phyloP scores from a whole-genome alignment of 2,329 filamentous ascomycete species.

The Dothideomycetes sp. region DNA sequence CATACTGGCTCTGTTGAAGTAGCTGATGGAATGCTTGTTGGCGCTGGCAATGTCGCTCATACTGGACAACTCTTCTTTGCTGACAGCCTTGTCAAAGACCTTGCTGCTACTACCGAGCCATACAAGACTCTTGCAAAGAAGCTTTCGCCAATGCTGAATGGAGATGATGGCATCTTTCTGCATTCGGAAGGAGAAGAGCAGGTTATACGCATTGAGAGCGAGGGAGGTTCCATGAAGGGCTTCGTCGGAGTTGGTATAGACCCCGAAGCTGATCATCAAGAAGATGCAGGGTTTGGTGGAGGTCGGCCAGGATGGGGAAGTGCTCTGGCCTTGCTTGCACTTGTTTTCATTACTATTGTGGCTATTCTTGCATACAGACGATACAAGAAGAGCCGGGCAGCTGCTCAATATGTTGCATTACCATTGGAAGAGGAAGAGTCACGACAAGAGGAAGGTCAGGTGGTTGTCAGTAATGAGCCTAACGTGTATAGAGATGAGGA shows the following conservation, averaged over 20 bases:
- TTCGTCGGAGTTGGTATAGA: not conserved
- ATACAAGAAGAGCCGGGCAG: too few species aligned
- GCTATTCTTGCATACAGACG: too few species aligned
- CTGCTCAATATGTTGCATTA: too few species aligned
- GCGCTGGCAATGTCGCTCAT: not conserved
- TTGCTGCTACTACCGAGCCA: not conserved
- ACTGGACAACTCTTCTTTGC: not conserved
- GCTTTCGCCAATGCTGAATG: not conserved
- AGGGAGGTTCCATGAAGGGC: not conserved
- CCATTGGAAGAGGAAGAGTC: too few species aligned
- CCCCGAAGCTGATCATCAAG: not conserved
- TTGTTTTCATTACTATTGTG: too few species aligned
- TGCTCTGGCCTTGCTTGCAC: too few species aligned
- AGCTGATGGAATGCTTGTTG: not conserved
- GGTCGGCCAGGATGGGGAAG: too few species aligned
- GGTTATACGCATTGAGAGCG: not conserved
- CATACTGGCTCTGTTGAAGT: not conserved
- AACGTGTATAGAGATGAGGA: too few species aligned
- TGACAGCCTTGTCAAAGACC: not conserved
- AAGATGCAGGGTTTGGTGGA: not conserved
- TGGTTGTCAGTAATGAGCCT: too few species aligned
- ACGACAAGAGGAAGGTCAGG: too few species aligned
- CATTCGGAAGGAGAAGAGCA: not conserved
- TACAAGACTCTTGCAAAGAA: not conserved
- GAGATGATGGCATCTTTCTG: not conserved